Conservation (phyloP, 805 yeast species). For the Suhomyces faveliae region DNA sequence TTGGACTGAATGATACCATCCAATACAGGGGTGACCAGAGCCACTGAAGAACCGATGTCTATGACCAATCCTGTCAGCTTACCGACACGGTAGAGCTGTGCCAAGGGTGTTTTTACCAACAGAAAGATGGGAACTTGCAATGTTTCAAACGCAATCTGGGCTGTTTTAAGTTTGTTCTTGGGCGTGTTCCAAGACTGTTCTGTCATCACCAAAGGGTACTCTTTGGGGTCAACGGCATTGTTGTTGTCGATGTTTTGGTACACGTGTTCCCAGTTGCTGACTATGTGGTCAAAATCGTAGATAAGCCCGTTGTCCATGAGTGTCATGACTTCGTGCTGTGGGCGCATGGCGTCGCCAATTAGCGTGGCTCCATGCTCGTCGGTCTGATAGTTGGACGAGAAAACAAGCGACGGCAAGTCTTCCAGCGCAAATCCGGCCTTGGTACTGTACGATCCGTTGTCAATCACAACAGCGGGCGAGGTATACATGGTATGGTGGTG, state of each 20-base stretch:
- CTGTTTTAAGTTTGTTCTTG: constrained; percentile 53
- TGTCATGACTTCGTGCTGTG: constrained; percentile 53
- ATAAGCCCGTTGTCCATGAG: constrained; percentile 61
- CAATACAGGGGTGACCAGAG: constrained; percentile 71
- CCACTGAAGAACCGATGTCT: constrained; percentile 71
- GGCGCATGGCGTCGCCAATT: constrained; percentile 46
- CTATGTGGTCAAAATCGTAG: constrained; percentile 71
- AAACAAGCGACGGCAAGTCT: constrained; percentile 58
- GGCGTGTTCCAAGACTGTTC: constrained; percentile 71
- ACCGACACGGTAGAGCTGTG: constrained; percentile 75
- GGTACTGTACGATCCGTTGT: constrained; percentile 62
- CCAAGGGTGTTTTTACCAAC: constrained; percentile 71
- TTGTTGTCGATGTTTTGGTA: constrained; percentile 47
- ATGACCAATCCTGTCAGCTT: constrained; percentile 75
- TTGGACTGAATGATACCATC: constrained; percentile 72
- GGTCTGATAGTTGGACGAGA: constrained; percentile 55
- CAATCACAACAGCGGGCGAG: constrained; percentile 66
- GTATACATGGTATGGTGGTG: constrained; percentile 14
- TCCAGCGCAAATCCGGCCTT: constrained; percentile 70
- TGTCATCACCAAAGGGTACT: constrained; percentile 62
- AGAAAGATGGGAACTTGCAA: constrained; percentile 76
- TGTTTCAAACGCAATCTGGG: constrained; percentile 73
- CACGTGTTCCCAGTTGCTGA: constrained; percentile 65
- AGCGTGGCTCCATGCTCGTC: constrained; percentile 25
- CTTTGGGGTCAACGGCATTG: constrained; percentile 48